Percentiles rank a stretch among this genome's conserved stretches.
These are phyloP conservation scores for Diospyros kaki DNA, from an alignment of 148 eudicot species.

Conservation along the genomic window DNA sequence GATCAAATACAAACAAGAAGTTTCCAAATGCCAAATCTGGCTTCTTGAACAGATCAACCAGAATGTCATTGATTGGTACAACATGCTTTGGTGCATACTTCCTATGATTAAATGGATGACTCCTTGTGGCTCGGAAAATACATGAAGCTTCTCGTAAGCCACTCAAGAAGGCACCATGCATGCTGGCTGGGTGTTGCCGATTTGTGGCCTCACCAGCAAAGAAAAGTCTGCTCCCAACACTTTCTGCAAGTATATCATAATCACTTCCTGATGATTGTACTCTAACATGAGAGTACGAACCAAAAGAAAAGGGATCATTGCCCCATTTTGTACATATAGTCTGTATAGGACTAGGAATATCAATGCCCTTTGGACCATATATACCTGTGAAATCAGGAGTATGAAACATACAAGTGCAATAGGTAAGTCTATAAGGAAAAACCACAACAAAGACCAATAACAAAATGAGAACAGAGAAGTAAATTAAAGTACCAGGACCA, in stretches of 20 bases:
- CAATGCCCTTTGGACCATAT: conserved; percentile 69
- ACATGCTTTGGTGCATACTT: conserved; percentile 37
- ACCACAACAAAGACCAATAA: not conserved
- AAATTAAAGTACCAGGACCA: not conserved
- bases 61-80: conserved; percentile 40
- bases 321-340: conserved; percentile 91
- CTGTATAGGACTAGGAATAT: conserved; percentile 80
- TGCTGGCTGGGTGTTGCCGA: conserved; percentile 79
- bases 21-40: conserved; percentile 68
- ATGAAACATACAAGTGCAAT: conserved; percentile 1
- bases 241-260: conserved; percentile 83
- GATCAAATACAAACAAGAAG: conserved; percentile 61
- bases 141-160: conserved; percentile 87
- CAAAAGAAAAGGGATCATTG: conserved; percentile 69
- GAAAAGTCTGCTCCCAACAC: conserved; percentile 54
- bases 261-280: conserved; percentile 75
- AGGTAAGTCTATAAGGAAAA: conserved; percentile 11
- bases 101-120: conserved; percentile 32
- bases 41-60: conserved; percentile 53
- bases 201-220: conserved; percentile 92
- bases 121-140: conserved; percentile 44
- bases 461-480: not conserved
- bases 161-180: conserved; percentile 94
- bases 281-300: conserved; percentile 85
- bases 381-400: conserved; percentile 48